phyloP scores from a whole-genome alignment of 306 rosid genomes.

The Lathyrus tuberosus region DNA sequence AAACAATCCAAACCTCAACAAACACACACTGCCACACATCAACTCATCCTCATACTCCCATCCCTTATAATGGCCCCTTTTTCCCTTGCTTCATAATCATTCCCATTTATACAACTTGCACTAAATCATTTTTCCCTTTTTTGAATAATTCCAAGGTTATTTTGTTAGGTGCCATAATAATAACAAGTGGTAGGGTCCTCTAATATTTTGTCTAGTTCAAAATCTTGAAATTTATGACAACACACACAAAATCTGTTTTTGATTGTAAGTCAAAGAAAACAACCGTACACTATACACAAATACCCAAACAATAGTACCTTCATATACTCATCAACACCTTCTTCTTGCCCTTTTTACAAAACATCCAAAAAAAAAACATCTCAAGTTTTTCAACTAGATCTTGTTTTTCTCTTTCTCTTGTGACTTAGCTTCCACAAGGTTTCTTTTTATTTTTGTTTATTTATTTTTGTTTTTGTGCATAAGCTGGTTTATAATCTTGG shows the following conservation, averaged over 20 bases:
- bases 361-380: background rate
- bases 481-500: background rate
- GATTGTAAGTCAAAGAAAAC: slow-evolving; percentile 5
- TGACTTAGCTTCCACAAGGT: background rate
- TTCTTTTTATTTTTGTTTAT: background rate
- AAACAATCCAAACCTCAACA: slow-evolving; percentile 9
- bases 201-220: background rate
- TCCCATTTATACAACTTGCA: background rate
- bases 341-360: background rate
- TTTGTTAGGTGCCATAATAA: background rate
- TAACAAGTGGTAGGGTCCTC: background rate
- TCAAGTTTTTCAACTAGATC: background rate
- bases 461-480: background rate
- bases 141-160: background rate
- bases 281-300: background rate
- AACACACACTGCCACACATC: slow-evolving; percentile 15
- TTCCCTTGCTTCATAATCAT: background rate
- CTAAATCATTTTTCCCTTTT: background rate
- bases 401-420: slow-evolving; percentile 12
- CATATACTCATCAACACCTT: background rate
- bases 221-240: background rate
- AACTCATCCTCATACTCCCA: slow-evolving; percentile 17
- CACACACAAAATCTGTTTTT: background rate
- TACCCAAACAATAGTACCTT: background rate
- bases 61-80: background rate